Evolutionary conservation across 495 filamentous ascomycete genomes (phyloP), one percentile per base, ranked within the genome.

Genomic region (Lophiostoma macrostomum): DNA sequence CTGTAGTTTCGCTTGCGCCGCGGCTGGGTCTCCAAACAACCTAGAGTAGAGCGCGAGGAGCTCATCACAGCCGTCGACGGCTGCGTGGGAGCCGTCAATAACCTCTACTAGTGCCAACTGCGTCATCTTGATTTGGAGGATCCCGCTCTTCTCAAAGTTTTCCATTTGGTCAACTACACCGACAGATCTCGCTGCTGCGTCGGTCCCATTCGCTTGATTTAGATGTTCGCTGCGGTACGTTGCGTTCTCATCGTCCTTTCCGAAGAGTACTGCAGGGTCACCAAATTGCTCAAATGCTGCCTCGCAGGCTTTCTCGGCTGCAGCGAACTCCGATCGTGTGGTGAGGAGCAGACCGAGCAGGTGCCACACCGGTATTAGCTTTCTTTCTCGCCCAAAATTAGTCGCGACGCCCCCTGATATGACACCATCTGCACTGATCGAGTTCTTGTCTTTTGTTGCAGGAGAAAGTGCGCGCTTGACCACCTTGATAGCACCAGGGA

Each of bases 71-170:
- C 82, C 80, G 60, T 93, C 90, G 28, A 96, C 85, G 10, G 93
- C 90, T 46, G 82, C 79, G 53, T 86, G 82, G 0, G 90, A 79
- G 4, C 88, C 90, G 64, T 95, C 87, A 13, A 86, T 62, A 10
- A 90, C 73, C 68, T 97, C 93, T 10, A 90, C 64, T 30, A 98
- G 80, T 3, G 87, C 78, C 52, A 98, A 75, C 60, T 96, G 89
- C 6, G 90, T 96, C 81, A 98, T 96, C 64, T 91, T 94, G 25
- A 95, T 79, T 67, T 96, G 86, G 19, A 98, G 67, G 22, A 96
- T 85, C 16, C 78, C 75, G 62, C 88, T 86, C 61, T 86, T 91
- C 63, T 95, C 90, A 30, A 81, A 80, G 49, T 79, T 76, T 41
- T 84, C 81, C 75, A 95, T 82, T 48, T 83, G 80, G 52, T 86